Base-by-base conservation (phyloP, 257 asterid genomes). In the Gentiana macrophylla region DNA sequence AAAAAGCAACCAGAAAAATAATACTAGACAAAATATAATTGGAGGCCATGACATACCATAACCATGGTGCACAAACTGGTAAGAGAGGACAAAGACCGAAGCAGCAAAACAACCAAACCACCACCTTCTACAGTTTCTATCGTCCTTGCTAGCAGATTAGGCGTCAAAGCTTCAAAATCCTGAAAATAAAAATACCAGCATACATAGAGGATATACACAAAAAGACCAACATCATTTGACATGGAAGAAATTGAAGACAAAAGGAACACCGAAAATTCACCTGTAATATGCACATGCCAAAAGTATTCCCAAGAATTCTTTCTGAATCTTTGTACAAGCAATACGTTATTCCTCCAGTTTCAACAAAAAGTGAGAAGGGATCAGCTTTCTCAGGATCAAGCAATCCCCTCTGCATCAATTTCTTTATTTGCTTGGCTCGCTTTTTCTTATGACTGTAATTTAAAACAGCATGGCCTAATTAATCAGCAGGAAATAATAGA, bases 101-200 rank as follows among this genome's bases (percentile, higher is more conserved):
- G 84, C 72, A 92, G 77, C 78, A 92, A 74, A 37, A 92, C 71
- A 59, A 92, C 82, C 86, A 92, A 62, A 50, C 99, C 99, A 70
- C 99, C 97, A 61, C 99, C 99, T 75, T 85, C 97, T 74, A 92
- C 99, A 35, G 99, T 92, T 79, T 92, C 99, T 69, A 92, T 85
- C 54, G 99, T 92, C 78, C 97, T 85, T 32, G 99, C 97, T n/a
- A 92, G 82, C 49, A 92, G 85, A 74, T 92, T 92, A 35, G 99
- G 99, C n/a, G 97, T 92, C 83, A 88, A 74, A 63, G 95, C 94
- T 78, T 87, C 97, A 63, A 88, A 92, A 74, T 92, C 97, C 97
- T 90, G 59, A 15, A 63, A 41, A 37, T 37, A 64, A 2, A 11
- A 36, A 10, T 47, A 46, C 44, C 41, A 10, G 52, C 33, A n/a